Conservation (phyloP, 106 monocot species). For the Vanilla planifolia region DNA sequence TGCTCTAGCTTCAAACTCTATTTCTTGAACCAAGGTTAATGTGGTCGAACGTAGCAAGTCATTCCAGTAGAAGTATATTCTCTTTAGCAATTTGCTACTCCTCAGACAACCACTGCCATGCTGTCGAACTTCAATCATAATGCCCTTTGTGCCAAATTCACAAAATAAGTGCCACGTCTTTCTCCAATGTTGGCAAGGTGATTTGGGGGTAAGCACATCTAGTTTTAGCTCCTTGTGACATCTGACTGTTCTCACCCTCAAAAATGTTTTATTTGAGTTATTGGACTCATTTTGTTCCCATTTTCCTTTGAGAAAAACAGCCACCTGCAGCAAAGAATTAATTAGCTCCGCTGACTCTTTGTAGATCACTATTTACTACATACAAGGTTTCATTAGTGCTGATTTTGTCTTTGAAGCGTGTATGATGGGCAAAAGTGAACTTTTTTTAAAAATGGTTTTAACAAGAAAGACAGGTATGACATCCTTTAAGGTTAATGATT, state of each 20-base stretch:
- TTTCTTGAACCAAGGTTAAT: slow-evolving; percentile 36
- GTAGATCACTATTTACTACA: neutral
- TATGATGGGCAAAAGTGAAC: too few species aligned
- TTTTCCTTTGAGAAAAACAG: slow-evolving; percentile 69
- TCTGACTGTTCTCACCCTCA: slow-evolving; percentile 57
- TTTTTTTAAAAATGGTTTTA: too few species aligned
- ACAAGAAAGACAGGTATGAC: too few species aligned
- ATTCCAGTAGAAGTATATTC: slow-evolving; percentile 65
- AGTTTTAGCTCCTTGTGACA: slow-evolving; percentile 73
- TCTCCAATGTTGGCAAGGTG: slow-evolving; percentile 45
- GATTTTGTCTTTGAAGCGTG: too few species aligned
- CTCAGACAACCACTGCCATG: slow-evolving; percentile 31
- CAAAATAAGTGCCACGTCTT: slow-evolving; percentile 71
- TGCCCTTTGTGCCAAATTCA: slow-evolving; percentile 75
- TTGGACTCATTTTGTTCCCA: slow-evolving; percentile 26
- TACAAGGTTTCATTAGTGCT: neutral
- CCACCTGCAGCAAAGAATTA: slow-evolving; percentile 42
- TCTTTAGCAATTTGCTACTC: slow-evolving; percentile 44
- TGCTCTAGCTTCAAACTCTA: slow-evolving; percentile 29
- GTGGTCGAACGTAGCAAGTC: slow-evolving; percentile 56
- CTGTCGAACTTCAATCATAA: slow-evolving; percentile 44
- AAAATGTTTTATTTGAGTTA: slow-evolving; percentile 28
- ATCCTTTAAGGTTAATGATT: too few species aligned
- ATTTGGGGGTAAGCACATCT: slow-evolving; percentile 18
- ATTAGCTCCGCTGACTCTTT: neutral